phyloP scores from a whole-genome alignment of 2,329 filamentous ascomycete species.

The Colletotrichum liriopes region DNA sequence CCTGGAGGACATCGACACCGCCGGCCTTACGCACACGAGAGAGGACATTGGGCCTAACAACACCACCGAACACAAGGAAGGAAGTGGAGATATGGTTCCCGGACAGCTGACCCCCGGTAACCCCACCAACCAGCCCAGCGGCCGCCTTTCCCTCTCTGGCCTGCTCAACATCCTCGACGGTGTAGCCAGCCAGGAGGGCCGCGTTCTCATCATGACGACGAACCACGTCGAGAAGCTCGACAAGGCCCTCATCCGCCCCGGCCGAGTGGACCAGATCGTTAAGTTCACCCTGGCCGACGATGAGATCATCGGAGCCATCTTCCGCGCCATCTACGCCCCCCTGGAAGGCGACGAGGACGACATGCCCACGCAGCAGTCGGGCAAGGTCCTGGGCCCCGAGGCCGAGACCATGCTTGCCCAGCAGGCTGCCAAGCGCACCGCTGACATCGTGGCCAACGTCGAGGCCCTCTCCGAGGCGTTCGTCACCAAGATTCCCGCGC shows the following conservation, averaged over 20 bases:
- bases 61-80: constrained; percentile 41
- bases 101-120: constrained; percentile 53
- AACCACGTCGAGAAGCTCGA: constrained; percentile 75
- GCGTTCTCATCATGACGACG: constrained; percentile 78
- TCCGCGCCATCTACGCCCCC: constrained; percentile 71
- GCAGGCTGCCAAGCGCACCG: constrained; percentile 51
- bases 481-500: constrained; percentile 64
- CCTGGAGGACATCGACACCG: constrained; percentile 83
- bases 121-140: constrained; percentile 44
- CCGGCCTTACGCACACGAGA: constrained; percentile 76
- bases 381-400: constrained; percentile 4
- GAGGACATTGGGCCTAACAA: constrained; percentile 49
- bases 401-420: constrained; percentile 50
- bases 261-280: constrained; percentile 73
- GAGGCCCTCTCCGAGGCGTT: constrained; percentile 65
- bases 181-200: constrained; percentile 74
- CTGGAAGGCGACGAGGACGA: constrained; percentile 61
- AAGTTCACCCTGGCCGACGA: constrained; percentile 70
- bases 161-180: constrained; percentile 88
- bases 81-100: constrained; percentile 50
- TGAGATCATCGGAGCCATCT: constrained; percentile 68
- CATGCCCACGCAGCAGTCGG: background rate
- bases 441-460: constrained; percentile 58
- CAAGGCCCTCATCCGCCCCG: constrained; percentile 74
- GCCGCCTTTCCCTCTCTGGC: constrained; percentile 78